These are phyloP conservation scores for Thalassiosira exigua DNA, from an alignment of 352 stramenopile species.

Conservation along the genomic window DNA sequence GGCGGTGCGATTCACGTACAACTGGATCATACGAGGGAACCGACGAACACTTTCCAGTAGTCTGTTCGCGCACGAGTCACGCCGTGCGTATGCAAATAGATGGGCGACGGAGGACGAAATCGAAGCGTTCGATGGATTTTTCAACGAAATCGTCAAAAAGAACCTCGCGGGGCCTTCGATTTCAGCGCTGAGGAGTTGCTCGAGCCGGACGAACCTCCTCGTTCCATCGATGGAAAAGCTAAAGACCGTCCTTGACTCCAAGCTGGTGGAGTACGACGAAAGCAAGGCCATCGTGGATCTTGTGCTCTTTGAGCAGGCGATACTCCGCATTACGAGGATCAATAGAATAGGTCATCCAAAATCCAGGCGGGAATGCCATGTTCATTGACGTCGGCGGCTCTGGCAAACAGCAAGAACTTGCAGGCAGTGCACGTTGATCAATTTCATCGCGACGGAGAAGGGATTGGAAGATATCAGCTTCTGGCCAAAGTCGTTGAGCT, in stretches of 20 bases:
- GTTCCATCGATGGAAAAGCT: constrained; percentile 87
- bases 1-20: constrained; percentile 98
- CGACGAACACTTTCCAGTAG: constrained; percentile 96
- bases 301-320: constrained; percentile 97
- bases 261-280: constrained; percentile 96
- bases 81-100: constrained; percentile 96
- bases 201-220: constrained; percentile 75
- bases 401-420: constrained; percentile 97
- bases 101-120: constrained; percentile 95
- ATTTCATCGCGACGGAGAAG: constrained; percentile 97
- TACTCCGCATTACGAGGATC: constrained; percentile 96
- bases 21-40: constrained; percentile 97
- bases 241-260: constrained; percentile 88
- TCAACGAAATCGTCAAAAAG: constrained; percentile 93
- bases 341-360: constrained; percentile 96
- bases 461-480: constrained; percentile 95
- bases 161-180: constrained; percentile 81
- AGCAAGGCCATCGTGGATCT: constrained; percentile 95
- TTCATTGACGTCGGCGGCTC: constrained; percentile 96
- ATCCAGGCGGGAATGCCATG: constrained; percentile 96
- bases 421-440: constrained; percentile 95
- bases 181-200: constrained; percentile 89
- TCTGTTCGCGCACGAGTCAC: constrained; percentile 95
- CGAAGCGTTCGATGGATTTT: constrained; percentile 90
- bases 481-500: constrained; percentile 95